Base-by-base conservation (phyloP, 257 asterid species). In the Nicotiana sylvestris region DNA sequence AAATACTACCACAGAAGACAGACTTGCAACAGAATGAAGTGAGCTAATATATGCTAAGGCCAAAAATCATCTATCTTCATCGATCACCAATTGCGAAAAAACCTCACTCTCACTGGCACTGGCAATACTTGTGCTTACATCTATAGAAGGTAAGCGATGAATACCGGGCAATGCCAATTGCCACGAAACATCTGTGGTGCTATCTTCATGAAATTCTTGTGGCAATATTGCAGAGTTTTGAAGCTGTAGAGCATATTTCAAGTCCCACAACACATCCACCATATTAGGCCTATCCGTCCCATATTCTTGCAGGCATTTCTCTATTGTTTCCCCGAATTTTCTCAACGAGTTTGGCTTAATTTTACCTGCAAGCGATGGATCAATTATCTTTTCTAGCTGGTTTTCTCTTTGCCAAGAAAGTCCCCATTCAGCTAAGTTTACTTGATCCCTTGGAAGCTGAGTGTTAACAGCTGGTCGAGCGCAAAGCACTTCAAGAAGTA, bases 181-280 rank as follows among this genome's bases (percentile, higher is more conserved):
- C 88, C 81, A 89, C 5, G 88, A 87, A 21, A 86, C 86, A 37
- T 90, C 92, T 0, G 91, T 88, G 4, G 81, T 76, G 87, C 87
- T 83, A 62, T 88, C 89, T 32, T 88, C 93, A 21, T 81, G 74
- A 3, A 87, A 82, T 37, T 83, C 83, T 39, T 81, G 69, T 0
- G 88, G 83, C 3, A 80, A 7, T 43, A 43, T 30, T 9, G 74
- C 88, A 10, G 84, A 81, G 16, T 82, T 76, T 67, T 93, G 96
- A 62, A 91, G 91, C 81, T 74, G 61, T 81, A 87, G 79, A 16
- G 89, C 88, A 49, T 90, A 91, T 27, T 91, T 86, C 60, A 93
- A 91, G 81, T 89, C 93, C 97, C 97, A 93, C 86, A 88, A n/a
- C 66, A 93, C 93, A 82, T 91, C 92, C 5, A 78, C 83, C 94